Conservation (phyloP, 129 eudicot species). For the Escallonia herrerae region DNA sequence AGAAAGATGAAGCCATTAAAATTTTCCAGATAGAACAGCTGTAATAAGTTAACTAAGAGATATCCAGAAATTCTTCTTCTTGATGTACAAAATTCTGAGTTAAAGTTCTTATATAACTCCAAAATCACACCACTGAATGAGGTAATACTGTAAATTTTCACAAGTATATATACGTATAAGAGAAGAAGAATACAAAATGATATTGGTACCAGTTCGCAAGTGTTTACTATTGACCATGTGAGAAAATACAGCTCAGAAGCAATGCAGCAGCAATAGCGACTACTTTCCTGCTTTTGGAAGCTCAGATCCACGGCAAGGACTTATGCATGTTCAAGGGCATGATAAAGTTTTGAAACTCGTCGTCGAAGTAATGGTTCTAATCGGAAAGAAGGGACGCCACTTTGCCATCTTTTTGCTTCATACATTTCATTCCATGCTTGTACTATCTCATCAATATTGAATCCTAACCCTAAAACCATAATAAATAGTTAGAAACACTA, state of each 20-base stretch:
- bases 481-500: slow-evolving; percentile 3
- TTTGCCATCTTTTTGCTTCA: slow-evolving; percentile 71
- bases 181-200: background rate
- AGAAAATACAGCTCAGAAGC: slow-evolving; percentile 6
- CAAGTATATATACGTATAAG: background rate
- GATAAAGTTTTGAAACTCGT: slow-evolving; percentile 60
- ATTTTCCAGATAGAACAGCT: no score
- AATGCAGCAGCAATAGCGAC: slow-evolving; percentile 6
- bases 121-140: no score
- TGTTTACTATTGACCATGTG: slow-evolving; percentile 16
- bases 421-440: slow-evolving; percentile 96
- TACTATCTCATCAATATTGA: slow-evolving; percentile 80
- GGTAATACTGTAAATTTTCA: no score
- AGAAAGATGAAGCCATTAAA: no score
- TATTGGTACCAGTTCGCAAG: background rate
- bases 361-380: slow-evolving; percentile 69
- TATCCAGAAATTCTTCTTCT: no score
- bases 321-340: slow-evolving; percentile 56
- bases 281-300: slow-evolving; percentile 12
- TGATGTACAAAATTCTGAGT: no score
- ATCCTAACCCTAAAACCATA: slow-evolving; percentile 54
- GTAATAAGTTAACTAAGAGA: no score
- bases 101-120: no score
- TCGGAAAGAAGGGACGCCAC: slow-evolving; percentile 54
- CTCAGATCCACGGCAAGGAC: slow-evolving; percentile 6